phyloP scores from a whole-genome alignment of 2,329 filamentous ascomycete species.

The Phialophora verrucosa region DNA sequence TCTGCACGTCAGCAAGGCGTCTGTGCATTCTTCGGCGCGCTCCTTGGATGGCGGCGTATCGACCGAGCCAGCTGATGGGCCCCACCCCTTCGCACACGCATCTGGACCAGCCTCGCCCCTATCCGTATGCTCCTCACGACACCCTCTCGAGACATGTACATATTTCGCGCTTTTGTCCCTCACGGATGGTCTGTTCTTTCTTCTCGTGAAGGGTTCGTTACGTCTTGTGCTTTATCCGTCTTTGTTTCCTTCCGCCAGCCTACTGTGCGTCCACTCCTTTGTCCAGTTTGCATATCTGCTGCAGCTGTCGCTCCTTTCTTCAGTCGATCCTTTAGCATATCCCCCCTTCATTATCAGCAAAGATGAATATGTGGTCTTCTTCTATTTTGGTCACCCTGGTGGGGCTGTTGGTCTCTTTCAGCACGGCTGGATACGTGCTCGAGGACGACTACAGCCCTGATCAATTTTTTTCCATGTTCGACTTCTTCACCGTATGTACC shows the following conservation, averaged over 20 bases:
- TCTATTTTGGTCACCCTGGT: constrained; percentile 34
- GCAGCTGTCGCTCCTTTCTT: constrained; percentile 23
- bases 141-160: constrained; percentile 9
- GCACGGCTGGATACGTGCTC: constrained; percentile 49
- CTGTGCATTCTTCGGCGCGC: constrained; percentile 1
- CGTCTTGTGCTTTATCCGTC: constrained; percentile 8
- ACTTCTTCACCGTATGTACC: constrained; percentile 55
- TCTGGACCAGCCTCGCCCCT: constrained; percentile 19
- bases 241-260: constrained; percentile 17
- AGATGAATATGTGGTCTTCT: constrained; percentile 39
- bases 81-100: constrained; percentile 1
- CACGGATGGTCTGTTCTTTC: constrained; percentile 16
- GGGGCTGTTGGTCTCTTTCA: constrained; percentile 37
- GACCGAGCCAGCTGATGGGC: neutral
- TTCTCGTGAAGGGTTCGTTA: constrained; percentile 16
- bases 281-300: constrained; percentile 13
- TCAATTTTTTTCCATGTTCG: constrained; percentile 60
- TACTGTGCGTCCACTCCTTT: constrained; percentile 34
- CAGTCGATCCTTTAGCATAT: constrained; percentile 12
- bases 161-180: constrained; percentile 5
- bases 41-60: neutral
- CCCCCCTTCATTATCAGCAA: constrained; percentile 20
- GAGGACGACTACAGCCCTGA: constrained; percentile 55
- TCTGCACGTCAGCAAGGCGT: constrained; percentile 15
- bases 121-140: constrained; percentile 1